Conservation (phyloP, 164 flowering plant genomes). For the grape (Vitis vinifera) region ASM3070453v1 NC_081810.1:3062001-3062500, state of each 20-base stretch:
- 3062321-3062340: slow-evolving; percentile 40
- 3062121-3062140: slow-evolving; percentile 36
- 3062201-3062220: slow-evolving; percentile 17
- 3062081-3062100: slow-evolving; percentile 64
- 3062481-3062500: slow-evolving; percentile 6
- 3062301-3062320: slow-evolving; percentile 48
- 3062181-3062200: slow-evolving; percentile 6
- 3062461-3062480: slow-evolving; percentile 56
- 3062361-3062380: slow-evolving; percentile 45
- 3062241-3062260: slow-evolving; percentile 37
- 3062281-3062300: slow-evolving; percentile 89
- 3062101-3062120: slow-evolving; percentile 35
- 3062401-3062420: slow-evolving; percentile 35
- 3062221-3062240: slow-evolving; percentile 1
- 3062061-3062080: slow-evolving; percentile 64
- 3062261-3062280: slow-evolving; percentile 80
- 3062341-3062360: slow-evolving; percentile 12
- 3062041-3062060: slow-evolving; percentile 78
- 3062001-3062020: neutral
- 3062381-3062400: slow-evolving; percentile 29
- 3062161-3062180: slow-evolving; percentile 8
- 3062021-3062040: slow-evolving; percentile 68
- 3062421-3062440: slow-evolving; percentile 38
- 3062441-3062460: slow-evolving; percentile 49
- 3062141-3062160: slow-evolving; percentile 35